A percentile compares a stretch with the other conserved stretches of the same genome.
phyloP scores from a whole-genome alignment of 768 basidiomycete species.

The Suillus subluteus region DNA sequence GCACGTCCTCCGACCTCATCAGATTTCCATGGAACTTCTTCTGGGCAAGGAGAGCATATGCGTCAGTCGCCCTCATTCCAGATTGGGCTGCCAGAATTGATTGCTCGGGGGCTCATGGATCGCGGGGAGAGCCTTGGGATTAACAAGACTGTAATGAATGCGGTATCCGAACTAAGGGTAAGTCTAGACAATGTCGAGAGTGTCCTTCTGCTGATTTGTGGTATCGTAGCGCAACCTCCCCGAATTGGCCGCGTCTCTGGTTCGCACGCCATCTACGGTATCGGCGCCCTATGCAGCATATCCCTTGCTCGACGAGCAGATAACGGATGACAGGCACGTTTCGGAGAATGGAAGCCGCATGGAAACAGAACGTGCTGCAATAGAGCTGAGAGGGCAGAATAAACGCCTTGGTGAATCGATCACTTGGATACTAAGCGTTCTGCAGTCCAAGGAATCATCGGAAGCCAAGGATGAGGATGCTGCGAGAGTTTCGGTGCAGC shows the following conservation, averaged over 20 bases:
- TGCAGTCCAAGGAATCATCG: constrained; percentile 55
- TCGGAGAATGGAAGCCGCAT: constrained; percentile 74
- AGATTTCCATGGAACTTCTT: constrained; percentile 25
- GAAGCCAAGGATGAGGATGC: constrained; percentile 46
- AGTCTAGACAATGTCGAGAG: constrained; percentile 19
- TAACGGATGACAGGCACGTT: constrained; percentile 58
- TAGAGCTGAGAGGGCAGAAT: constrained; percentile 57
- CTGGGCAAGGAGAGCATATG: constrained; percentile 28
- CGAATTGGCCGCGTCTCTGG: constrained; percentile 73
- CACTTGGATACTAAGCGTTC: constrained; percentile 72
- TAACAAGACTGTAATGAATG: constrained; percentile 81
- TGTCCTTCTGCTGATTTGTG: constrained; percentile 16
- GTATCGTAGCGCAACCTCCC: constrained; percentile 76
- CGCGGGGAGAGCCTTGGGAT: constrained; percentile 81
- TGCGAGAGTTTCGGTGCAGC: constrained; percentile 45
- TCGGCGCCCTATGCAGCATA: constrained; percentile 50
- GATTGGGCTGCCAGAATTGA: constrained; percentile 68
- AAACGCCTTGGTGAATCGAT: constrained; percentile 70
- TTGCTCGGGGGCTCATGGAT: constrained; percentile 74
- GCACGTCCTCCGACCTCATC: constrained; percentile 28
- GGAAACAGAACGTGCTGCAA: constrained; percentile 69
- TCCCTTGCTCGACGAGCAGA: constrained; percentile 64
- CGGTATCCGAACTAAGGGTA: constrained; percentile 78
- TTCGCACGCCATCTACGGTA: constrained; percentile 50
- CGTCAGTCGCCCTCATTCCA: constrained; percentile 47